These are phyloP conservation scores for Physcomitrellopsis africana DNA, from an alignment of 225 moss, liverwort and hornwort species.

Conservation along the genomic window DNA sequence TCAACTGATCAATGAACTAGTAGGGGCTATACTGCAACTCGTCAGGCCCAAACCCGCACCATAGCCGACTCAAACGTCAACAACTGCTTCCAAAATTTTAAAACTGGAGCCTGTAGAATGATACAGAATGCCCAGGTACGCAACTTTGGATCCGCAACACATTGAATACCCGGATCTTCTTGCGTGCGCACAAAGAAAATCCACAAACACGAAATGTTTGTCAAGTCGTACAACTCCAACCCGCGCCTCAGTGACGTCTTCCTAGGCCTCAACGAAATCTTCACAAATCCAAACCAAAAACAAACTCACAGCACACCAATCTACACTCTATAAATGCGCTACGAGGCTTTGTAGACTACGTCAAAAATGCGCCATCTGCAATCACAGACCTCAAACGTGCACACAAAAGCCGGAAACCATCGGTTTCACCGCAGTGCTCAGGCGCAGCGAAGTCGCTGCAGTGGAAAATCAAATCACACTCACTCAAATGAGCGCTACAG, in stretches of 20 bases:
- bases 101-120: background rate
- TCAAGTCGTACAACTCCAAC: background rate
- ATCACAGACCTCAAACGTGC: background rate
- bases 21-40: background rate
- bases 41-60: slow-evolving; percentile 10
- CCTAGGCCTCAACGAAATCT: background rate
- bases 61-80: background rate
- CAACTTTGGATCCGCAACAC: background rate
- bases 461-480: no score
- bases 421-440: background rate
- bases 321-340: background rate
- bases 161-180: background rate
- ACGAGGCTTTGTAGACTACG: no score
- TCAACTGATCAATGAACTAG: no score
- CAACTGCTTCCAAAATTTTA: background rate
- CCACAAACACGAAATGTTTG: background rate
- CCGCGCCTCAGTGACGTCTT: background rate
- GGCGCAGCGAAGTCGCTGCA: background rate
- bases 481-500: no score
- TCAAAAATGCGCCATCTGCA: background rate
- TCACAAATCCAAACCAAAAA: background rate
- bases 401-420: background rate
- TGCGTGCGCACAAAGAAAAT: background rate
- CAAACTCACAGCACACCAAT: slow-evolving; percentile 9
- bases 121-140: background rate